Percentiles rank a stretch among this genome's conserved stretches.
phyloP scores from a whole-genome alignment of 2,329 filamentous ascomycete genomes.

The Verticillium alfalfae region DNA sequence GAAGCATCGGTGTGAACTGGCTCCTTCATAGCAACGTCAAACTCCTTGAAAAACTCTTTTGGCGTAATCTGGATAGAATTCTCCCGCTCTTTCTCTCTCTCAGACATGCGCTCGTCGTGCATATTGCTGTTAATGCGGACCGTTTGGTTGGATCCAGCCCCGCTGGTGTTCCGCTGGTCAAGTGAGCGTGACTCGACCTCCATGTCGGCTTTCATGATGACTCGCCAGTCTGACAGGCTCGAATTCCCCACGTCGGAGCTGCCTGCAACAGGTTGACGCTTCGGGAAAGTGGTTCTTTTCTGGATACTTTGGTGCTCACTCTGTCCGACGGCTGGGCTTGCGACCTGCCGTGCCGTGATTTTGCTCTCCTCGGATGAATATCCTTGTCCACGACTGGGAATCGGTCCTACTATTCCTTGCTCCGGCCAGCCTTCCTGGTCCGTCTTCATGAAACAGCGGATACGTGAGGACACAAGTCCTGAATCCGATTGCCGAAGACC shows the following conservation, averaged over 20 bases:
- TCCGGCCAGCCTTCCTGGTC: background rate
- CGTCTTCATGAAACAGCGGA: background rate
- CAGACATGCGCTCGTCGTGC: conserved; percentile 11
- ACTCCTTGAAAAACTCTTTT: conserved; percentile 1
- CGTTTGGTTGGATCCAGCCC: background rate
- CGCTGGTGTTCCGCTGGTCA: background rate
- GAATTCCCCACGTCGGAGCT: background rate
- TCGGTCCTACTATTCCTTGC: background rate
- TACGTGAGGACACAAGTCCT: background rate
- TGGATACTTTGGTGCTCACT: background rate
- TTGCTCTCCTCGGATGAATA: background rate
- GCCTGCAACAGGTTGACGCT: background rate
- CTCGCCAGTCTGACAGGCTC: background rate
- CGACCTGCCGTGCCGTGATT: background rate
- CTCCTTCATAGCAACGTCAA: background rate
- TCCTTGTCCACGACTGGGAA: background rate
- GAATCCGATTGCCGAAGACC: background rate
- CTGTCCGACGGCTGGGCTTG: background rate
- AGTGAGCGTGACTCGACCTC: background rate
- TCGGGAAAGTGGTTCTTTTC: background rate
- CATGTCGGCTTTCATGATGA: background rate
- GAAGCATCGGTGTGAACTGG: background rate
- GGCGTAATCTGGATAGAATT: conserved; percentile 6
- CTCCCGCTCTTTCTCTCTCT: conserved; percentile 1
- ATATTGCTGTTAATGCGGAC: background rate